Base-by-base conservation (phyloP, 805 yeast species). In the Metschnikowia vanudenii region DNA sequence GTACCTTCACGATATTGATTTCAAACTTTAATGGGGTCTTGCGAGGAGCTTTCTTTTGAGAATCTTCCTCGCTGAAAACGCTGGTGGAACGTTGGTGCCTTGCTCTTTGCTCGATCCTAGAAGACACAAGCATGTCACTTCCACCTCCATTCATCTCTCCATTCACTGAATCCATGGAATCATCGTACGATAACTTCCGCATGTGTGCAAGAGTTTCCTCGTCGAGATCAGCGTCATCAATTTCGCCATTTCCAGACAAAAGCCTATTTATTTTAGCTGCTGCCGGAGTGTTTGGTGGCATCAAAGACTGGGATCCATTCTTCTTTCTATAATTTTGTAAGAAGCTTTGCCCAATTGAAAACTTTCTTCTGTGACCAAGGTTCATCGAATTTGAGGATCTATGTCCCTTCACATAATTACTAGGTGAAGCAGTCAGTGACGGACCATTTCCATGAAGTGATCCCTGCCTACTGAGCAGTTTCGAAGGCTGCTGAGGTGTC, bases 1-100 rank as follows among this genome's bases (percentile, higher is more conserved):
- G 96, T 39, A 91, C 95, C 63, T 90, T 90, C 34, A 91, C 97
- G 52, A 91, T 82, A 63, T 87, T 90, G 52, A 92, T 87, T 62
- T 92, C 97, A 66, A 91, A 91, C 59, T 85, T 82, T 59, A 92
- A 75, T 16, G 96, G 96, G 12, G 73, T 64, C 47, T 62, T 65
- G 41, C 51, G 51, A 13, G 55, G 36, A 4, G 55, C 39, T 18
- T 35, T 37, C 31, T 39, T 43, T 28, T 36, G 39, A 2, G 45
- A 47, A 8, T 52, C 50, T 2, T 47, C 54, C n/a, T 46, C 50
- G 61, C 56, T 58, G 29, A 45, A 45, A 7, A 39, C 38, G 34
- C 66, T 62, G 20, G 64, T 61, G 12, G 70, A 61, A 32, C 63
- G 62, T 39, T 62, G 66, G 51, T 68, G 66, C 49, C 59, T 65